Evolutionary conservation across 1,284 basidiomycete species (phyloP).

Genomic region (Apiotrichum akiyoshidainum): DNA sequence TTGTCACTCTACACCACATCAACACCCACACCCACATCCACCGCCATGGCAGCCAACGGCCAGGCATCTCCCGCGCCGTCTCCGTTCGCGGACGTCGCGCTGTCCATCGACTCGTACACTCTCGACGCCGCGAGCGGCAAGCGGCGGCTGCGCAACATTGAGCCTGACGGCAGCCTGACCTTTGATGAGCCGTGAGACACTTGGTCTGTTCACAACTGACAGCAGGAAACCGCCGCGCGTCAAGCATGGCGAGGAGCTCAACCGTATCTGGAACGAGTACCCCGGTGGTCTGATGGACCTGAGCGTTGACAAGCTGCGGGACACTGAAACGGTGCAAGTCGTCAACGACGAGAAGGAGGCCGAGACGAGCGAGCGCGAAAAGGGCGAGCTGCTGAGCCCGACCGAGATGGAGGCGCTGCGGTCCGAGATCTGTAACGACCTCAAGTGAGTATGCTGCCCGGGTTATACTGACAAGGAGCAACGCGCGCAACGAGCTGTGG

Average conservation of each 20-base stretch:
- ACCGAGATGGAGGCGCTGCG: constrained; percentile 44
- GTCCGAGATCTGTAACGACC: constrained; percentile 29
- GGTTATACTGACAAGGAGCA: constrained; percentile 17
- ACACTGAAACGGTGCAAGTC: constrained; percentile 15
- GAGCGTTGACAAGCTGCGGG: constrained; percentile 27
- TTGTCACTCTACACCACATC: not conserved
- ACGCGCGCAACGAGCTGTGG: constrained; percentile 48
- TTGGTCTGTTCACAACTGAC: constrained; percentile 1
- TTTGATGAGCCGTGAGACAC: constrained; percentile 33
- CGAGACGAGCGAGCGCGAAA: constrained; percentile 14
- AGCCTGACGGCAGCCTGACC: constrained; percentile 29
- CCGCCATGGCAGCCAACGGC: constrained; percentile 19
- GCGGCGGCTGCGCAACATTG: constrained; percentile 27
- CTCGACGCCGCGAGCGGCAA: constrained; percentile 30
- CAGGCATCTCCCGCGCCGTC: not conserved
- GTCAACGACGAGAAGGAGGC: constrained; percentile 8
- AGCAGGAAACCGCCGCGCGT: constrained; percentile 17
- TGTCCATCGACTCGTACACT: constrained; percentile 35
- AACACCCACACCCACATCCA: not conserved
- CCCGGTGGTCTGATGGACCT: constrained; percentile 42
- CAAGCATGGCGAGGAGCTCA: constrained; percentile 37
- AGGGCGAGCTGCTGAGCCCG: constrained; percentile 27
- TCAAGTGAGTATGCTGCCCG: constrained; percentile 32
- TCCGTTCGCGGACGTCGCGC: constrained; percentile 19
- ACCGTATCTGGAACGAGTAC: constrained; percentile 45